A percentile compares a stretch with the other conserved stretches of the same genome.
phyloP scores from a whole-genome alignment of 2,329 filamentous ascomycete species.

The Pochonia chlamydosporia region DNA sequence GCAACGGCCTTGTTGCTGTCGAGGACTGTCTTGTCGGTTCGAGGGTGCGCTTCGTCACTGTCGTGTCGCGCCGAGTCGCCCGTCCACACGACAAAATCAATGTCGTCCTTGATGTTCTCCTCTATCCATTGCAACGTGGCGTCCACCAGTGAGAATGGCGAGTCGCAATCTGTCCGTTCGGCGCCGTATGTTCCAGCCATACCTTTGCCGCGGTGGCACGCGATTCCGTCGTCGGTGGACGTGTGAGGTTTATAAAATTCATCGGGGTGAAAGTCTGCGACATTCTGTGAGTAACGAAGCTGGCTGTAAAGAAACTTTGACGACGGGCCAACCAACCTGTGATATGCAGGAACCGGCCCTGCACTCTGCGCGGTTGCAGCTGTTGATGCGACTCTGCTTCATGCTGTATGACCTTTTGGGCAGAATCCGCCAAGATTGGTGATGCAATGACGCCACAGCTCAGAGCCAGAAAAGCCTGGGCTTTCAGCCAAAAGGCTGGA shows the following conservation, averaged over 20 bases:
- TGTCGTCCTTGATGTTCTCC: slow-evolving; percentile 65
- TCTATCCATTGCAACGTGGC: slow-evolving; percentile 87
- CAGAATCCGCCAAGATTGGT: slow-evolving; percentile 15
- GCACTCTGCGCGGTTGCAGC: slow-evolving; percentile 41
- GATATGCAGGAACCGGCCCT: slow-evolving; percentile 79
- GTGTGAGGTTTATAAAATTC: slow-evolving; percentile 76
- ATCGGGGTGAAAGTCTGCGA: slow-evolving; percentile 84
- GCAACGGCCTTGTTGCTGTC: slow-evolving; percentile 71
- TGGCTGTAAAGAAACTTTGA: not conserved
- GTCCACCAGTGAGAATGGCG: slow-evolving; percentile 73
- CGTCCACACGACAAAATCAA: slow-evolving; percentile 92
- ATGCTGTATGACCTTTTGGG: slow-evolving; percentile 8
- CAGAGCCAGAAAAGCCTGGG: slow-evolving; percentile 19
- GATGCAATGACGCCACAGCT: slow-evolving; percentile 15
- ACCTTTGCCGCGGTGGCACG: slow-evolving; percentile 76
- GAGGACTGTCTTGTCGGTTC: slow-evolving; percentile 70
- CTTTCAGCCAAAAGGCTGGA: slow-evolving; percentile 21
- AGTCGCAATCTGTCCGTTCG: slow-evolving; percentile 84
- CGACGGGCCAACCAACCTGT: slow-evolving; percentile 55
- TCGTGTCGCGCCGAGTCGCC: slow-evolving; percentile 88
- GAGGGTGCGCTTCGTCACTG: slow-evolving; percentile 74
- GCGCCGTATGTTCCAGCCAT: slow-evolving; percentile 76
- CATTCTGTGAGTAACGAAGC: slow-evolving; percentile 2
- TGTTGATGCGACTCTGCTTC: slow-evolving; percentile 3
- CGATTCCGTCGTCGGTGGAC: slow-evolving; percentile 59